These are phyloP conservation scores for Neocallimastix lanati DNA, from an alignment of 192 early-diverging fungal genomes.

Conservation along the genomic window DNA sequence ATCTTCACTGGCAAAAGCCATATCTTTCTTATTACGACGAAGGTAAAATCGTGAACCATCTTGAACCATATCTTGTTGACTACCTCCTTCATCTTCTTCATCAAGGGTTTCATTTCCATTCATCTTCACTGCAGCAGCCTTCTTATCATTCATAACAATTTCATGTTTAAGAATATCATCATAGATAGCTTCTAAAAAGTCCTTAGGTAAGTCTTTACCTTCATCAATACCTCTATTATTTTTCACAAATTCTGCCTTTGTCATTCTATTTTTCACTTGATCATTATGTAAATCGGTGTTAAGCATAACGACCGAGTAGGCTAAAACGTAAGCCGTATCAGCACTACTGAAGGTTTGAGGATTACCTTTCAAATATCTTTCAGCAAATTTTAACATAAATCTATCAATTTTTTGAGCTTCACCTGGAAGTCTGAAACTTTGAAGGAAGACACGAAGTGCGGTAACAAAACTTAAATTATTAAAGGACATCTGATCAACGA, in stretches of 20 bases:
- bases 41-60: background rate
- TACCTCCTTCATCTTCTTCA: constrained; percentile 19
- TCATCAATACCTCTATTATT: constrained; percentile 92
- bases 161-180: constrained; percentile 67
- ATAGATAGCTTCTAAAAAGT: constrained; percentile 53
- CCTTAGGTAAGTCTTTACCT: constrained; percentile 52
- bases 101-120: constrained; percentile 21
- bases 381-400: constrained; percentile 95
- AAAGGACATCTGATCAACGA: constrained; percentile 82
- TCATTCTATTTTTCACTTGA: constrained; percentile 74
- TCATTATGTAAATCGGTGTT: constrained; percentile 84
- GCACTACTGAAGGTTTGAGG: constrained; percentile 68
- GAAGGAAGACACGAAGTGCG: constrained; percentile 65
- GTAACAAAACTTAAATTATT: constrained; percentile 47
- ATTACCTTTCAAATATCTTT: constrained; percentile 71
- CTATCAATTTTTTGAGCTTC: constrained; percentile 93
- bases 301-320: constrained; percentile 82
- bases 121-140: constrained; percentile 24
- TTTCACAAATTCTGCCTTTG: constrained; percentile 61
- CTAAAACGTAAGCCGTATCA: constrained; percentile 78
- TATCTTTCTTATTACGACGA: background rate
- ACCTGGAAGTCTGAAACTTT: constrained; percentile 77
- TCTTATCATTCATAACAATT: constrained; percentile 87
- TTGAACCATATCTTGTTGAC: constrained; percentile 7
- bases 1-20: constrained; percentile 15